Base-by-base conservation (phyloP, 2,329 filamentous ascomycete genomes). In the Didymella lethalis region DNA sequence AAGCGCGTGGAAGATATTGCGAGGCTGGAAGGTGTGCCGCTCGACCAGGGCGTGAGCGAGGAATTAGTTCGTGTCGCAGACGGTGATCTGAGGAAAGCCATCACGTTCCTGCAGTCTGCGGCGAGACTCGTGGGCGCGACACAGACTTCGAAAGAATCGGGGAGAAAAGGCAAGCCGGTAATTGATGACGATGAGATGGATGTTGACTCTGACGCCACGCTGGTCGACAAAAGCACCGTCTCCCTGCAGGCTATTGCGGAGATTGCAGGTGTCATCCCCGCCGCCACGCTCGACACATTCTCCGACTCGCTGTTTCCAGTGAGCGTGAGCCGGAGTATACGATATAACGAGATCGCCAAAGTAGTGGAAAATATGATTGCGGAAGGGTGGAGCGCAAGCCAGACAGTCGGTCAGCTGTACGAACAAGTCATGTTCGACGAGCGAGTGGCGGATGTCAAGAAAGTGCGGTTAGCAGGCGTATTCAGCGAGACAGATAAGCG, bases 401-500 rank as follows among this genome's bases (percentile, higher is more conserved):
- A 98, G 78, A 86, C 97, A 26, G 84, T 98, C 36, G 82, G 85
- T 18, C 93, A 97, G 84, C 81, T 97, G 41, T 98, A 97, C 72
- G 90, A 95, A 77, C 83, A 85, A 26, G 81, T 98, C 36, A 85
- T 97, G 28, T 91, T 87, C 73, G 92, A 97, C 71, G 95, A 98
- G 76, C 84, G 88, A 7, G 89, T 97, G 25, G 86, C 88, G 0
- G 92, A 97, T 71, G 79, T 86, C 12, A 91, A 96, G 73, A 99
- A 99, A 81, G 96, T 94, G 74, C 89, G 89, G 75, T 94, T 99
- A 59, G 89, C 94, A 47, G 83, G 91, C 62, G 83, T 94, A 3
- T 99, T 99, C 74, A 97, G 93, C 0, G 93, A 98, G 77, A 85
- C 94, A 28, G 95, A 99, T 75, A 98, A 98, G 83, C 86, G 95